Conservation (phyloP, 2,329 filamentous ascomycete genomes). For the Calonectria pauciramosa region DNA sequence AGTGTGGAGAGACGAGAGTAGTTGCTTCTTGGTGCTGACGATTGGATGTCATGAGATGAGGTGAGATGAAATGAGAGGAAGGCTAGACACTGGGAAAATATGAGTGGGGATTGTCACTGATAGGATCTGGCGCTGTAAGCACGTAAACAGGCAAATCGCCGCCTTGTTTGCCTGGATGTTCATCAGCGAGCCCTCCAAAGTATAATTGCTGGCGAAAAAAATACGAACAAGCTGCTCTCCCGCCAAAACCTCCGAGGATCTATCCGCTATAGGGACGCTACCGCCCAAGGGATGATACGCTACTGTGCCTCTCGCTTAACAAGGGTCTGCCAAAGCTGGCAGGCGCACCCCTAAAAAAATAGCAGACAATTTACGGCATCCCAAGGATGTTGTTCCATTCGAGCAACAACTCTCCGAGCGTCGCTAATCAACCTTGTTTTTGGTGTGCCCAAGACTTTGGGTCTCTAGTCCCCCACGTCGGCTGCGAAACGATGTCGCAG, state of each 20-base stretch:
- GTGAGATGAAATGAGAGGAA: background rate
- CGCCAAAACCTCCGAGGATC: background rate
- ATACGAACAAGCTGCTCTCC: background rate
- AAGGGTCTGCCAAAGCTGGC: background rate
- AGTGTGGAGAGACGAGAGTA: constrained; percentile 14
- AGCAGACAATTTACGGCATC: background rate
- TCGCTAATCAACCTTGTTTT: constrained; percentile 14
- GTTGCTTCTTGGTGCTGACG: background rate
- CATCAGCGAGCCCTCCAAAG: background rate
- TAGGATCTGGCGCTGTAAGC: background rate
- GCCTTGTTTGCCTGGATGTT: background rate
- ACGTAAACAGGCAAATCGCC: background rate
- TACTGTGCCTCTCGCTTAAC: constrained; percentile 1
- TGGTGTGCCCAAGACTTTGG: background rate
- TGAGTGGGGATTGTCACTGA: background rate
- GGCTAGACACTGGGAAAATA: background rate
- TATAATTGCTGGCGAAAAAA: background rate
- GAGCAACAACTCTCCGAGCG: background rate
- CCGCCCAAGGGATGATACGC: background rate
- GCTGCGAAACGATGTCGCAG: constrained; percentile 42
- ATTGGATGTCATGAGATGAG: constrained; percentile 28
- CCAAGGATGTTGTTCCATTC: background rate
- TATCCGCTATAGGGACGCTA: background rate
- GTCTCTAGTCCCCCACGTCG: constrained; percentile 36
- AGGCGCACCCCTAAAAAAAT: background rate